Evolutionary conservation across 306 rosid species (phyloP), one percentile per base, ranked within the genome.

Genomic region (Hippophae rhamnoides): DNA sequence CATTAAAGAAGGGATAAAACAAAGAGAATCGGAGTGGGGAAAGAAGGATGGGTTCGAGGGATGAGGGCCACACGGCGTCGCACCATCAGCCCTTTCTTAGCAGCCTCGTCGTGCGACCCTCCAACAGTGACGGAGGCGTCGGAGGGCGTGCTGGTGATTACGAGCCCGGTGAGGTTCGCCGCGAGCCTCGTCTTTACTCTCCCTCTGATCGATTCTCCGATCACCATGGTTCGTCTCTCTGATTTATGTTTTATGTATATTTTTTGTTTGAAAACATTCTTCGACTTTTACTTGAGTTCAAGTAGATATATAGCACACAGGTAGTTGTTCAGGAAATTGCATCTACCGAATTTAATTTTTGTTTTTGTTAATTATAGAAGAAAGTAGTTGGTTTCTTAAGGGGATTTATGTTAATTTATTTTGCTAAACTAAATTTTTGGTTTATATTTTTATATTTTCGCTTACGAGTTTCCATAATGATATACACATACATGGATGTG

Each of bases 101-200:
- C 76, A 81, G 86, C 74, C 86, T 81, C 54, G 83, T 81, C 14
- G 72, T 81, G 2, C 80, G 86, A 6, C 69, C 86, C 8, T 71
- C 86, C 58, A 64, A 57, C 63, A 74, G 74, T 57, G 86, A 74
- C n/a, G 73, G 72, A 12, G 78, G 74, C 1, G 38, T 68, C 5
- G 72, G 72, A 14, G 76, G 77, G 38, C 85, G 82, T 50, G 72
- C 61, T 38, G 71, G 58, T 47, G 82, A 81, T 60, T 81, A 71
- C 51, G 86, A 81, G 76, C 64, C 74, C 27, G 86, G 83, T 10
- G 86, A 81, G 76, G 78, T 77, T 41, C 69, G 74, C 50, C 83
- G 69, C 13, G 78, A 77, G 11, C 83, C 76, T 81, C 76, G 67
- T 47, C 68, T 57, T 8, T 69, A 77, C 62, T 54, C 78, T 66